Evolutionary conservation across 495 filamentous ascomycete genomes (phyloP).

Genomic region (Annulohypoxylon maeteangense): DNA sequence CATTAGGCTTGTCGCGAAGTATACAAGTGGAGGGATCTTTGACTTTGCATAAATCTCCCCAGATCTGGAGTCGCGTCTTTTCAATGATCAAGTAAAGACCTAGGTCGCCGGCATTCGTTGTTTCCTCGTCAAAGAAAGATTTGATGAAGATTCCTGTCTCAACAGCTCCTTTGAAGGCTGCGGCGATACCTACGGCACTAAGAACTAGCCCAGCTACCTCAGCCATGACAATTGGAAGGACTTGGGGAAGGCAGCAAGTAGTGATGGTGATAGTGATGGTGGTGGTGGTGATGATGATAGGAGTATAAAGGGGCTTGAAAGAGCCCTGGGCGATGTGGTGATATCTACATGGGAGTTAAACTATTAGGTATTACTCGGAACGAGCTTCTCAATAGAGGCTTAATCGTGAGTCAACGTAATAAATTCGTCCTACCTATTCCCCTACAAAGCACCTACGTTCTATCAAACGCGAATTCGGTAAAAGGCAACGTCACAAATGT

Average conservation of each 20-base stretch:
- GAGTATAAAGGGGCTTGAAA: too few species aligned
- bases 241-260: neutral
- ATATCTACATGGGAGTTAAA: too few species aligned
- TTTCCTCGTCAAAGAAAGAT: neutral
- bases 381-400: too few species aligned
- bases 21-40: neutral
- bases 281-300: too few species aligned
- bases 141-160: neutral
- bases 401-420: too few species aligned
- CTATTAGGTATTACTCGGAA: too few species aligned
- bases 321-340: too few species aligned
- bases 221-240: neutral
- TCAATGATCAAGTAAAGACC: neutral
- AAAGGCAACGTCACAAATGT: too few species aligned
- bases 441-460: too few species aligned
- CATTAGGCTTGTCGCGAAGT: constrained; percentile 2
- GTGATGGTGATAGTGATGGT: neutral
- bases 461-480: too few species aligned
- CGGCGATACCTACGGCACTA: neutral
- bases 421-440: too few species aligned
- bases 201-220: neutral
- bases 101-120: neutral
- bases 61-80: neutral
- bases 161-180: constrained; percentile 2
- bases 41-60: neutral